Evolutionary conservation across 345 rosid genomes (phyloP).

Genomic region (Linum trigynum): DNA sequence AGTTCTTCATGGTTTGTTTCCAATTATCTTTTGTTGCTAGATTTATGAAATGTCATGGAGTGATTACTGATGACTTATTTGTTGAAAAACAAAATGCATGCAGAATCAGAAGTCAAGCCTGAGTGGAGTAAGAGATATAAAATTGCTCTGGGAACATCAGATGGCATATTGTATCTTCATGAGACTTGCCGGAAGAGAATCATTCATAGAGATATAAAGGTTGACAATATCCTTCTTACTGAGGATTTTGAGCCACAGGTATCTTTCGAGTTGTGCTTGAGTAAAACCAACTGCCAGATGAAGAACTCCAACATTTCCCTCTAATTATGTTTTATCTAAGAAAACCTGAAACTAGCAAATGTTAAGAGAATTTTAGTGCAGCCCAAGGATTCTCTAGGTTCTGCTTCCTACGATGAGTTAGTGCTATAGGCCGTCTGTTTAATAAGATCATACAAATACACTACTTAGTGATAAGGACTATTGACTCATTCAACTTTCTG

Average conservation of each 20-base stretch:
- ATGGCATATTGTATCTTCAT: slow-evolving; percentile 81
- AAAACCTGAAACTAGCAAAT: slow-evolving; percentile 6
- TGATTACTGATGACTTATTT: neutral
- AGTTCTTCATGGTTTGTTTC: slow-evolving; percentile 58
- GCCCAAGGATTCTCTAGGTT: no score
- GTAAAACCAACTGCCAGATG: no score
- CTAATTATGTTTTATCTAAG: no score
- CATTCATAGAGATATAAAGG: slow-evolving; percentile 94
- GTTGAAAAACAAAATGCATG: slow-evolving; percentile 19
- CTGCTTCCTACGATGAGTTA: no score
- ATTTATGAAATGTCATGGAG: no score
- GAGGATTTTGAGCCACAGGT: slow-evolving; percentile 88
- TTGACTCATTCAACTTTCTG: no score
- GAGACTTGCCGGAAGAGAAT: slow-evolving; percentile 71
- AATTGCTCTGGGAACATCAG: slow-evolving; percentile 75
- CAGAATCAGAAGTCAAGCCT: slow-evolving; percentile 44
- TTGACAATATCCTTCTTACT: slow-evolving; percentile 82
- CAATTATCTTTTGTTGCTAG: no score
- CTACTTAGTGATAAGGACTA: no score
- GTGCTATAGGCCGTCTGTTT: no score
- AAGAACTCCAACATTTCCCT: no score
- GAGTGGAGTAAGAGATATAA: slow-evolving; percentile 79
- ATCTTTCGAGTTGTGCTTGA: slow-evolving; percentile 15
- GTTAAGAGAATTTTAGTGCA: neutral
- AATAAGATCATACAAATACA: no score